These are phyloP conservation scores for Tetracladium marchalianum DNA, from an alignment of 495 filamentous ascomycete species.

Conservation along the genomic window DNA sequence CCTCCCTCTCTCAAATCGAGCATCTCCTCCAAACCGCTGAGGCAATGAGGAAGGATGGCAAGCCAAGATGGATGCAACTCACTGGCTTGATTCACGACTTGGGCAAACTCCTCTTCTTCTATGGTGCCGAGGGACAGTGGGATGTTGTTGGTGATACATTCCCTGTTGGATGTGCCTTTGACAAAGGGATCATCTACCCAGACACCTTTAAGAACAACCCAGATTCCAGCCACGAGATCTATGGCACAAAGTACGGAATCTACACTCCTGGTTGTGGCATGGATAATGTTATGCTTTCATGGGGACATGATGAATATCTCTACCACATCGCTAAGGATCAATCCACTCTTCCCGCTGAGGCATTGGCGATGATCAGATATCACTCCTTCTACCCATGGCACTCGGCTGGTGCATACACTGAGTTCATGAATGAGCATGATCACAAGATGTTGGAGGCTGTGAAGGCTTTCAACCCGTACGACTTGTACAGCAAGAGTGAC, in stretches of 20 bases:
- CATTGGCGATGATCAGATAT: slow-evolving; percentile 82
- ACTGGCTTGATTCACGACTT: slow-evolving; percentile 84
- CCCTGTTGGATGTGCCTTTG: slow-evolving; percentile 79
- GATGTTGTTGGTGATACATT: slow-evolving; percentile 90
- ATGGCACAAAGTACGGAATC: slow-evolving; percentile 64
- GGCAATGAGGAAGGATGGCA: slow-evolving; percentile 77
- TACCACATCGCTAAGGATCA: slow-evolving; percentile 77
- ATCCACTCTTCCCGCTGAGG: slow-evolving; percentile 64
- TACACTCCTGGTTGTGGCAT: slow-evolving; percentile 68
- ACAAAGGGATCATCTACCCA: slow-evolving; percentile 65
- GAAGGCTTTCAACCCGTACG: slow-evolving; percentile 81
- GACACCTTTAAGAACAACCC: slow-evolving; percentile 62
- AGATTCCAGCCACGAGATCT: slow-evolving; percentile 54
- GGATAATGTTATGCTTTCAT: slow-evolving; percentile 78
- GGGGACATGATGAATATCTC: slow-evolving; percentile 89
- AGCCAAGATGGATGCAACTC: slow-evolving; percentile 88
- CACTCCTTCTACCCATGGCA: slow-evolving; percentile 93
- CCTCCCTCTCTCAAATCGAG: slow-evolving; percentile 75
- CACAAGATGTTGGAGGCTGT: slow-evolving; percentile 69
- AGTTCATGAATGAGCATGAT: slow-evolving; percentile 77
- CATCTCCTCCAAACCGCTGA: slow-evolving; percentile 81
- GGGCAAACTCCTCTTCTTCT: slow-evolving; percentile 82
- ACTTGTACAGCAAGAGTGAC: slow-evolving; percentile 88
- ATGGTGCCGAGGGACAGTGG: slow-evolving; percentile 76
- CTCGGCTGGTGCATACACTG: slow-evolving; percentile 60